phyloP scores from a whole-genome alignment of 139 green algal genomes.

The Penium margaritaceum region DNA sequence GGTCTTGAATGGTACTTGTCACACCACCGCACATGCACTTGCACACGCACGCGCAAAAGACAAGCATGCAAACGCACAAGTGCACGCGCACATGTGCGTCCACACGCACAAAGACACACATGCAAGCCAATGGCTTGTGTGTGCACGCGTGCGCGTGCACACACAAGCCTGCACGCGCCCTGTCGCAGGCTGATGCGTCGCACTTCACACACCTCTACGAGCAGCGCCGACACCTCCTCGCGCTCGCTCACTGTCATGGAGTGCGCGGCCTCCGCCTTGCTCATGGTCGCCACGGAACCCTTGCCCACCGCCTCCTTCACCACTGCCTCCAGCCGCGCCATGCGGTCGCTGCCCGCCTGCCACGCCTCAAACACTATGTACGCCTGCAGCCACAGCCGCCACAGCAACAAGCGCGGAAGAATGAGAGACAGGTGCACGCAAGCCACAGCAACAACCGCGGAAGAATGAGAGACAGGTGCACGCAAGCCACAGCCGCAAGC shows the following conservation, averaged over 20 bases:
- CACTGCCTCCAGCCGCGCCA: slow-evolving; percentile 51
- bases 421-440: neutral
- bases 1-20: neutral
- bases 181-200: too few species aligned
- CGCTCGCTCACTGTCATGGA: slow-evolving; percentile 40
- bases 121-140: too few species aligned
- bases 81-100: too few species aligned
- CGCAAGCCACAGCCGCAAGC: too few species aligned
- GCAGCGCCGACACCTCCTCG: slow-evolving; percentile 44
- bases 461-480: neutral
- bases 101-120: too few species aligned
- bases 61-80: too few species aligned
- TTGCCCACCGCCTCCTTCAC: slow-evolving; percentile 47
- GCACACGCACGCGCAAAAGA: neutral
- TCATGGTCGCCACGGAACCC: too few species aligned
- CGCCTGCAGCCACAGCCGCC: slow-evolving; percentile 21
- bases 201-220: slow-evolving; percentile 41
- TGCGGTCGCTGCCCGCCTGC: slow-evolving; percentile 27
- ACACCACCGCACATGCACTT: neutral
- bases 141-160: too few species aligned
- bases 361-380: slow-evolving; percentile 62
- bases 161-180: too few species aligned
- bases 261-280: neutral
- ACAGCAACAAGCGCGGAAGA: too few species aligned
- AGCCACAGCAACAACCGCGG: neutral